phyloP scores from a whole-genome alignment of 495 filamentous ascomycete genomes.

The Annulohypoxylon moriforme region DNA sequence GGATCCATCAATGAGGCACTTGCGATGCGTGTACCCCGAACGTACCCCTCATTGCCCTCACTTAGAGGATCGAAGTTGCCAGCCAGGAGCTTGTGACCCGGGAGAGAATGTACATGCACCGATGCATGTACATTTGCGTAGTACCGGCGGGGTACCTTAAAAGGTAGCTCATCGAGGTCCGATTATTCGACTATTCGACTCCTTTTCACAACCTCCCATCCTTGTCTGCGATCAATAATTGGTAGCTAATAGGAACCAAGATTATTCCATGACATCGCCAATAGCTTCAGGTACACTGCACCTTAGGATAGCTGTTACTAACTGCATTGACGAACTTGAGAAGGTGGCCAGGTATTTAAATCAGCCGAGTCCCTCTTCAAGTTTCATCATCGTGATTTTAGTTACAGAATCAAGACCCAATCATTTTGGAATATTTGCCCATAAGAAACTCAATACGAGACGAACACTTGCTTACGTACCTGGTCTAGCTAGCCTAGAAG shows the following conservation, averaged over 20 bases:
- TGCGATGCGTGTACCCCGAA: slow-evolving; percentile 18
- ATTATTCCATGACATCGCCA: slow-evolving; percentile 44
- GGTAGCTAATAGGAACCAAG: slow-evolving; percentile 45
- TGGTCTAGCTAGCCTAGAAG: slow-evolving; percentile 8
- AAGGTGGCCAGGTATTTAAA: slow-evolving; percentile 37
- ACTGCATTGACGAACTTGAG: slow-evolving; percentile 6
- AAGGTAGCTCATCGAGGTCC: not conserved
- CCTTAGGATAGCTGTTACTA: slow-evolving; percentile 15
- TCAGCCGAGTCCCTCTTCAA: slow-evolving; percentile 30
- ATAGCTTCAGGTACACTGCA: slow-evolving; percentile 39
- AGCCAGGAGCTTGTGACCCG: slow-evolving; percentile 25
- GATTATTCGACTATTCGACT: not conserved
- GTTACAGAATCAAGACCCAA: slow-evolving; percentile 20
- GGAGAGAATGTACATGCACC: not conserved
- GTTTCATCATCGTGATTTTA: slow-evolving; percentile 43
- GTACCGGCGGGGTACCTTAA: slow-evolving; percentile 2
- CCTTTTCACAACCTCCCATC: slow-evolving; percentile 26
- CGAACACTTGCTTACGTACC: not conserved
- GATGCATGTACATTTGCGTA: not conserved
- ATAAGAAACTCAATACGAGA: slow-evolving; percentile 10
- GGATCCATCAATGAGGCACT: slow-evolving; percentile 3
- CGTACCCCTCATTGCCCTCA: slow-evolving; percentile 29
- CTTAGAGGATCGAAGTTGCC: slow-evolving; percentile 1
- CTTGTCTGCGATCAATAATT: slow-evolving; percentile 29
- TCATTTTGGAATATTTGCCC: slow-evolving; percentile 1